Evolutionary conservation across 2,329 filamentous ascomycete genomes (phyloP).

Genomic region (Arachnomyces sp.): DNA sequence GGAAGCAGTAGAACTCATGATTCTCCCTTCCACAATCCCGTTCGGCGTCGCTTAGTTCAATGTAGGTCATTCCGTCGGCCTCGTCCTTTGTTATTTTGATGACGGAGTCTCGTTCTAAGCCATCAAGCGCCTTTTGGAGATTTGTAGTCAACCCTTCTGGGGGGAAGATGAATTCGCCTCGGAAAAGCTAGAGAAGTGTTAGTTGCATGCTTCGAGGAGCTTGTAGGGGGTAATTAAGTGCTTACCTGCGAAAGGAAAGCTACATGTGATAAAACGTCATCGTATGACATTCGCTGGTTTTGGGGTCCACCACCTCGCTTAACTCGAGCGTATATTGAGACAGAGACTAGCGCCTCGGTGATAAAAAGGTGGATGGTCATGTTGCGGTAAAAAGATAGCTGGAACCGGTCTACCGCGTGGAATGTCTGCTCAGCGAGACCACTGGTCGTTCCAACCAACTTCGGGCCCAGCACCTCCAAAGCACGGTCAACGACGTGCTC

Average conservation of each 20-base stretch:
- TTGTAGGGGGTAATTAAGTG: background rate
- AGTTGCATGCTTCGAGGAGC: conserved; percentile 7
- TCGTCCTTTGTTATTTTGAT: conserved; percentile 57
- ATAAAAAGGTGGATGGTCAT: conserved; percentile 99
- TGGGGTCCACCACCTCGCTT: conserved; percentile 82
- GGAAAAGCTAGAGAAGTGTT: conserved; percentile 58
- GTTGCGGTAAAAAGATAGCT: conserved; percentile 95
- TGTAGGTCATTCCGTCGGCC: conserved; percentile 47
- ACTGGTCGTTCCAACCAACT: conserved; percentile 71
- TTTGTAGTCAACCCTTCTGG: conserved; percentile 75
- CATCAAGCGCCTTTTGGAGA: conserved; percentile 66
- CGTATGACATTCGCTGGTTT: conserved; percentile 68
- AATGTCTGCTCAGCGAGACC: conserved; percentile 85
- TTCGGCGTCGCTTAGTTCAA: conserved; percentile 71
- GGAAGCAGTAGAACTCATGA: conserved; percentile 97
- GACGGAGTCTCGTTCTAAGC: conserved; percentile 70
- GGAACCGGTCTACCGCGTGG: conserved; percentile 91
- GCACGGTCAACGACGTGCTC: conserved; percentile 79
- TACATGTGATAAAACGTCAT: conserved; percentile 67
- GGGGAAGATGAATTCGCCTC: conserved; percentile 94
- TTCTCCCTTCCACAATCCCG: conserved; percentile 77
- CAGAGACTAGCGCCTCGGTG: conserved; percentile 80
- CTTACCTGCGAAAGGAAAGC: conserved; percentile 67
- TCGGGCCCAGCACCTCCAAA: conserved; percentile 81
- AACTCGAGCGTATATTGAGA: conserved; percentile 79